These are phyloP conservation scores for Pichia sp. DNA, from an alignment of 1,139 yeast species.

Conservation along the genomic window DNA sequence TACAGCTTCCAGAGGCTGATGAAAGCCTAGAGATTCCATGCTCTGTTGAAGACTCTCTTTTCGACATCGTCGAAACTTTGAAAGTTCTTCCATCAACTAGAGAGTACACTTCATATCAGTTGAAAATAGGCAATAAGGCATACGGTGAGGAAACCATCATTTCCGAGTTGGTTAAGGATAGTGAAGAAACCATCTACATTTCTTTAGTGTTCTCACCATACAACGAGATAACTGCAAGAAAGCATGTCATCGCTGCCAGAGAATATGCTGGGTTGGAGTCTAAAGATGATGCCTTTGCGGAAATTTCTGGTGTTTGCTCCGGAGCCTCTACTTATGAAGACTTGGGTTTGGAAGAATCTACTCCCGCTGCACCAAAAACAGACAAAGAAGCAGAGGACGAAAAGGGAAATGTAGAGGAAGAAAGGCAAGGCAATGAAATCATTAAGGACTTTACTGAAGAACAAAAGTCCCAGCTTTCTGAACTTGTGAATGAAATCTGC, in stretches of 20 bases:
- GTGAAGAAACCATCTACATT: conserved; percentile 10
- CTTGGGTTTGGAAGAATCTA: conserved; percentile 32
- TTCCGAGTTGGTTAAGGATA: conserved; percentile 30
- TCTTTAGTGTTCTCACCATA: conserved; percentile 38
- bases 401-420: conserved; percentile 11
- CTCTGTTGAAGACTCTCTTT: conserved; percentile 43
- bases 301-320: conserved; percentile 35
- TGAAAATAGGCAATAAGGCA: conserved; percentile 27
- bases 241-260: conserved; percentile 45
- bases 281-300: conserved; percentile 24
- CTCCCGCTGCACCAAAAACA: conserved; percentile 11
- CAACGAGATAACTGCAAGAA: conserved; percentile 42
- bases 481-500: conserved; percentile 23
- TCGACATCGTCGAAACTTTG: conserved; percentile 58
- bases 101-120: conserved; percentile 58
- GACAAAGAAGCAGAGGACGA: conserved; percentile 21
- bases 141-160: conserved; percentile 9
- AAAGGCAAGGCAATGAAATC: conserved; percentile 16
- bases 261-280: conserved; percentile 41
- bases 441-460: conserved; percentile 29
- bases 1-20: conserved; percentile 28
- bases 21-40: conserved; percentile 37
- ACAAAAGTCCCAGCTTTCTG: conserved; percentile 31
- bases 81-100: conserved; percentile 50
- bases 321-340: conserved; percentile 39